Conservation (phyloP, 2,329 filamentous ascomycete species). For the Phialemonium atrogriseum region DNA sequence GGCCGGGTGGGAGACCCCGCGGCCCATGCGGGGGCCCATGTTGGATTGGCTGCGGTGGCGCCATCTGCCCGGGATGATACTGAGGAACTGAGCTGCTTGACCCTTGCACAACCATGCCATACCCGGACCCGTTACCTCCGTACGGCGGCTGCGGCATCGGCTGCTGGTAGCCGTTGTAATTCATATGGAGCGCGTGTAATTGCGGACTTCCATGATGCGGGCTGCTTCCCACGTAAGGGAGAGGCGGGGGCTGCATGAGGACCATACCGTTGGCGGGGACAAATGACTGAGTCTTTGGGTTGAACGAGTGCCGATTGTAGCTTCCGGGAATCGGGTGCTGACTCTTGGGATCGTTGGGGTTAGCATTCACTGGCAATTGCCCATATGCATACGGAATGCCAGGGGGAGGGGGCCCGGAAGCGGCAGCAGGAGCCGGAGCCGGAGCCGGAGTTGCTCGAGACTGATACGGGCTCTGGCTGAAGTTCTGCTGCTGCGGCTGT, state of each 20-base stretch:
- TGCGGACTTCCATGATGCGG: slow-evolving; percentile 47
- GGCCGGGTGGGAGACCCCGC: slow-evolving; percentile 27
- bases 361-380: slow-evolving; percentile 63
- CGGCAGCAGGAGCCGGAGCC: slow-evolving; percentile 15
- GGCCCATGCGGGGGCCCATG: slow-evolving; percentile 15
- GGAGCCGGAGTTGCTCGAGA: slow-evolving; percentile 15
- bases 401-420: slow-evolving; percentile 9
- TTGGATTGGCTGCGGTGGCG: not conserved
- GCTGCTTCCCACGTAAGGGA: slow-evolving; percentile 37
- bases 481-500: slow-evolving; percentile 13
- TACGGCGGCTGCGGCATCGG: slow-evolving; percentile 29
- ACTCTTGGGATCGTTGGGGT: slow-evolving; percentile 62
- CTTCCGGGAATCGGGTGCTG: slow-evolving; percentile 81
- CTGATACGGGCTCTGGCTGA: slow-evolving; percentile 19
- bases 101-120: slow-evolving; percentile 48
- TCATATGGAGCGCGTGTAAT: slow-evolving; percentile 41
- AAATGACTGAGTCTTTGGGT: slow-evolving; percentile 90
- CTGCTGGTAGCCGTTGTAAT: slow-evolving; percentile 40
- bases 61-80: slow-evolving; percentile 32
- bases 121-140: slow-evolving; percentile 31
- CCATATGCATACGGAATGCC: slow-evolving; percentile 65
- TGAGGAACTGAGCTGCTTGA: slow-evolving; percentile 46
- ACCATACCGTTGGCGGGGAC: slow-evolving; percentile 55
- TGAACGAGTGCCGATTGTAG: slow-evolving; percentile 74
- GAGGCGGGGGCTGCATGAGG: slow-evolving; percentile 37